These are phyloP conservation scores for Mycena polygramma DNA, from an alignment of 768 basidiomycete species.

Conservation along the genomic window DNA sequence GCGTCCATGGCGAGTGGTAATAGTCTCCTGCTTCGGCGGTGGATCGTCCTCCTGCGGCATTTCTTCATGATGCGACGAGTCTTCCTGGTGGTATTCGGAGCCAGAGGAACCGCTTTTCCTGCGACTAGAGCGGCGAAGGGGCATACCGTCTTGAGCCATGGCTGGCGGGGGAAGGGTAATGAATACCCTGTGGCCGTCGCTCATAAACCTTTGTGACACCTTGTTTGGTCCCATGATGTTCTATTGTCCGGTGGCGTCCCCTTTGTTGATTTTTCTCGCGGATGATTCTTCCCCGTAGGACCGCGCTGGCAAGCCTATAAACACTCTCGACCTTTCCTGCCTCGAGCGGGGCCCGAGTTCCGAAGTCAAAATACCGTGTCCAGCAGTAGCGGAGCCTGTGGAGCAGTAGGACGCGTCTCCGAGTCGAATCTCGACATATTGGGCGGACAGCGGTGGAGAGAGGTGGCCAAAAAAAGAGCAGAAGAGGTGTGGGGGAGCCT, in stretches of 20 bases:
- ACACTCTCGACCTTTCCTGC: too few relatives aligned
- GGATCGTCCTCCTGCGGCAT: conserved; percentile 49
- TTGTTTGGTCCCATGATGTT: not conserved
- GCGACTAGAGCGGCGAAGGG: conserved; percentile 53
- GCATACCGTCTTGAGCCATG: conserved; percentile 24
- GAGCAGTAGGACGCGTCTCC: too few relatives aligned
- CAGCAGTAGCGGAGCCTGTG: too few relatives aligned
- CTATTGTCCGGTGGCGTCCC: not conserved
- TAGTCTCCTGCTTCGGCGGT: conserved; percentile 39
- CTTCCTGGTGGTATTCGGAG: conserved; percentile 65
- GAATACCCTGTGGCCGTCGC: conserved; percentile 21
- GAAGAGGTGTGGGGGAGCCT: too few relatives aligned
- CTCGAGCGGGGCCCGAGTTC: too few relatives aligned
- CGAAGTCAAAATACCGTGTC: too few relatives aligned
- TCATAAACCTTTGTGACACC: conserved; percentile 24
- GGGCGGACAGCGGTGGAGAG: too few relatives aligned
- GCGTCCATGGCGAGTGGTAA: conserved; percentile 55
- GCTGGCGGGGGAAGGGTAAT: conserved; percentile 20
- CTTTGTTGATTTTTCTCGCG: conserved; percentile 14
- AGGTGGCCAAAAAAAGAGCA: too few relatives aligned
- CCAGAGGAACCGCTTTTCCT: conserved; percentile 54
- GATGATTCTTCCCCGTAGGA: too few relatives aligned
- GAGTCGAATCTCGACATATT: too few relatives aligned
- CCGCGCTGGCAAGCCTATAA: too few relatives aligned
- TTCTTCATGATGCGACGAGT: conserved; percentile 55